Evolutionary conservation across 2,329 filamentous ascomycete genomes (phyloP), one percentile per base, ranked within the genome.

Genomic region (Coniochaeta prunicola): DNA sequence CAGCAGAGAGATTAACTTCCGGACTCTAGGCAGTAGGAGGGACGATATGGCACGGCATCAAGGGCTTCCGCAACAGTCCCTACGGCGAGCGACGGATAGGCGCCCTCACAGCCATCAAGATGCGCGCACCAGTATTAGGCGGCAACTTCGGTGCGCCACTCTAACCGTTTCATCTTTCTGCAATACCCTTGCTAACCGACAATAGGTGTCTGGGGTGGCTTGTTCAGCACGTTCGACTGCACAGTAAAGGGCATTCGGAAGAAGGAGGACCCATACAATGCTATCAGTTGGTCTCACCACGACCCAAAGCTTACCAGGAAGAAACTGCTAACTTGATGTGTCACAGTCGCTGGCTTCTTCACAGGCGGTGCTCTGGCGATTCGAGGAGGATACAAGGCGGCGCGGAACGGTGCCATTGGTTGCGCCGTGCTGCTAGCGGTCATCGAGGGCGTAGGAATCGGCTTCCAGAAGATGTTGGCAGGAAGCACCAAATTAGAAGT

Each of bases 191-290:
- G 40, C 40, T 45, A 45, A 45, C 21, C 10, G 19, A 45, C 21
- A 45, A 97, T 97, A 69, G 93, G 93, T 69, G 92, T 96, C 59
- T 97, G 94, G 93, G 93, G 94, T 71, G 94, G 94, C 65, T 80
- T 97, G 59, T 97, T 97, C 81, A 91, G 87, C 68, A 96, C 91
- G 62, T 97, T 93, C 70, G 94, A 99, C 78, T 99, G 94, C 79
- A 90, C 92, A 24, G 90, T 97, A 62, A 99, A 97, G 82, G 93
- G 93, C 59, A 79, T 93, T 59, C 81, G 92, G 64, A 91, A 94
- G 82, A 97, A 97, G 87, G 94, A 99, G 75, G 94, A 97, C 73
- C 92, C 94, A 15, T 97, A 92, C 80, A 97, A 97, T 77, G 92
- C 92, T 69, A 97, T 99, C 73, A 50, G 96, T 93, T 67, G 36